A percentile compares a stretch with the other conserved stretches of the same genome.
phyloP scores from a whole-genome alignment of 2,329 filamentous ascomycete species.

The Trichoderma asperellum region DNA sequence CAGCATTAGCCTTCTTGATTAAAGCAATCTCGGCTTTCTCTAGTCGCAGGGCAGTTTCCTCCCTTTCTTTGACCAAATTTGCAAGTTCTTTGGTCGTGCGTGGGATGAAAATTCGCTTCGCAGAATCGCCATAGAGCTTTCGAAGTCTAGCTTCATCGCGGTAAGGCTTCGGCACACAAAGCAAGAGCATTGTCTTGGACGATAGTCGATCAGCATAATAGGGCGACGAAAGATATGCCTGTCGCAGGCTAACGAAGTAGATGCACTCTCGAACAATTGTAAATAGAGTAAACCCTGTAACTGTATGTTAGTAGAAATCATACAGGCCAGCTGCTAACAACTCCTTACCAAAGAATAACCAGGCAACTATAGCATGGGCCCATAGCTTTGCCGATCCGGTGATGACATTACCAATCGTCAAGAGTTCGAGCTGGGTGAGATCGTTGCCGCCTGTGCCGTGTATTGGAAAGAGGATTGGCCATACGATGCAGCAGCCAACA shows the following conservation, averaged over 20 bases:
- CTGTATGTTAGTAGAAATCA: background rate
- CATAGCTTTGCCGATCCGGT: slow-evolving; percentile 66
- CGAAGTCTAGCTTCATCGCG: slow-evolving; percentile 76
- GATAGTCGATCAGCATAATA: slow-evolving; percentile 84
- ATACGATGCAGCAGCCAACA: slow-evolving; percentile 81
- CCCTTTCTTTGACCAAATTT: slow-evolving; percentile 78
- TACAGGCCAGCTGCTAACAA: background rate
- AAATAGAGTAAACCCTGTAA: slow-evolving; percentile 81
- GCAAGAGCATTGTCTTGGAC: slow-evolving; percentile 86
- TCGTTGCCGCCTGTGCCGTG: slow-evolving; percentile 78
- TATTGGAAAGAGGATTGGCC: slow-evolving; percentile 83
- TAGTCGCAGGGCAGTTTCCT: slow-evolving; percentile 77
- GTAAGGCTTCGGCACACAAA: slow-evolving; percentile 79
- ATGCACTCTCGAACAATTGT: slow-evolving; percentile 85
- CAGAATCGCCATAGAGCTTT: slow-evolving; percentile 78
- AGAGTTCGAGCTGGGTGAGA: slow-evolving; percentile 69
- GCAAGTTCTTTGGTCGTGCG: slow-evolving; percentile 77
- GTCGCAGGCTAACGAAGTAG: slow-evolving; percentile 89
- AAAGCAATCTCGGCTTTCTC: slow-evolving; percentile 87
- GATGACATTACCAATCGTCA: slow-evolving; percentile 81
- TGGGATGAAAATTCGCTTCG: slow-evolving; percentile 83
- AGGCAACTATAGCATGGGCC: slow-evolving; percentile 79
- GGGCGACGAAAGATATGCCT: slow-evolving; percentile 87
- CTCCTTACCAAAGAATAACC: slow-evolving; percentile 66
- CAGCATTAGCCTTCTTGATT: slow-evolving; percentile 76